These are phyloP conservation scores for Wallacemonas sp. DNA, from an alignment of 208 protist genomes.

Conservation along the genomic window DNA sequence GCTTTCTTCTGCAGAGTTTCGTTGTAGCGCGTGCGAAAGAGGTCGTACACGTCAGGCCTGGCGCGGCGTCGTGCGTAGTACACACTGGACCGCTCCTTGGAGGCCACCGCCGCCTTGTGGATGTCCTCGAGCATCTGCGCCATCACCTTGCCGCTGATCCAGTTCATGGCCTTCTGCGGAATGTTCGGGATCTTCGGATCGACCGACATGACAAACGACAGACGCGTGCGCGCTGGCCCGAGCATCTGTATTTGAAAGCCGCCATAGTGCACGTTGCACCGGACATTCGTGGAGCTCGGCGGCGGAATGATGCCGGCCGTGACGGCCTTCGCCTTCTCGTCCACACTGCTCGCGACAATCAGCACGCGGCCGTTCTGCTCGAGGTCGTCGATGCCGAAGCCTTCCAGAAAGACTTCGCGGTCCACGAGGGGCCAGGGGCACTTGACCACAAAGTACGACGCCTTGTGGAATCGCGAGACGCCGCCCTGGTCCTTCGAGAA, in stretches of 20 bases:
- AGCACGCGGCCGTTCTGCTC: constrained; percentile 46
- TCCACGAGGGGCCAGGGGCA: constrained; percentile 56
- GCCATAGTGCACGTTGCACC: constrained; percentile 44
- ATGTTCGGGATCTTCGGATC: constrained; percentile 59
- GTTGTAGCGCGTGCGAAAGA: constrained; percentile 51
- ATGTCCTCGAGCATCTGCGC: constrained; percentile 44
- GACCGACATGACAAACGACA: constrained; percentile 60
- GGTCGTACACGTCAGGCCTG: constrained; percentile 44
- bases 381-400: constrained; percentile 59
- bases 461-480: constrained; percentile 46
- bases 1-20: constrained; percentile 31
- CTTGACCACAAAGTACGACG: constrained; percentile 51
- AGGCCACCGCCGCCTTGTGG: constrained; percentile 24
- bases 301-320: constrained; percentile 30
- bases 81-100: constrained; percentile 35
- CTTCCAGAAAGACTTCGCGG: constrained; percentile 54
- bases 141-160: constrained; percentile 53
- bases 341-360: constrained; percentile 45
- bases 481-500: constrained; percentile 40
- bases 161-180: constrained; percentile 56
- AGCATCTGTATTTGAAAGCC: constrained; percentile 56
- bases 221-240: constrained; percentile 26
- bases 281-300: constrained; percentile 27
- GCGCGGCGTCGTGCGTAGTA: constrained; percentile 52
- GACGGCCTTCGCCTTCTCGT: constrained; percentile 20